Base-by-base conservation (phyloP, 192 early-diverging fungal species). In the Tieghemiomyces parasiticus region DNA sequence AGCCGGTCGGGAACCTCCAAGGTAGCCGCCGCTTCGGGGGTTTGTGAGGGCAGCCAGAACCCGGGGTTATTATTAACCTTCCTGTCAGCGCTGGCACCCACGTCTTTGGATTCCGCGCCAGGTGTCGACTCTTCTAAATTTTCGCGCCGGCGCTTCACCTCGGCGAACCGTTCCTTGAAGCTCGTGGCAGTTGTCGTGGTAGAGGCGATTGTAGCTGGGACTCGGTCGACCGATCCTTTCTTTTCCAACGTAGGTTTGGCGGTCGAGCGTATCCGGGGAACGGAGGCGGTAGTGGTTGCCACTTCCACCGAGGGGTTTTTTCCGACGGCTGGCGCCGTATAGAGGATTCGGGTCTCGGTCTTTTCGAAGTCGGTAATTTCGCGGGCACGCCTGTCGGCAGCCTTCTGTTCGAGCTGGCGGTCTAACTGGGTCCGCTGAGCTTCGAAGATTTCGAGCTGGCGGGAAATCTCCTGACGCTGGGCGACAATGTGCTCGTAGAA, bases 401-500 rank as follows among this genome's bases (percentile, higher is more conserved):
- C 20, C 19, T 32, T 28, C 32, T 54, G 12, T 32, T 54, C 32
- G 26, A 30, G 1, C 28, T 28, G 26, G 10, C 32, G 28, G n/a
- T n/a, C n/a, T n/a, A n/a, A n/a, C n/a, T n/a, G n/a, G 14, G 26
- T 32, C 52, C 13, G 28, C 26, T 54, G 52, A 0, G 33, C 22
- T 6, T 58, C 28, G n/a, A 25, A 58, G 0, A 30, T 30, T 38
- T 28, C 13, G 22, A 20, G 33, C 34, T 58, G 55, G n/a, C 55
- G 55, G 55, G 55, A 12, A 34, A 91, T 87, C 34, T 79, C 79
- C 50, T 87, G 78, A 60, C 90, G 95, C 64, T 97, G 93, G 13
- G 83, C 71, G 9, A 94, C 65, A 30, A 95, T 85, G 46, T 80
- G 85, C 60, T 87, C 81, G 60, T 86, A 83, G 34, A 86, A 83